Conservation (phyloP, 768 basidiomycete genomes). For the Tylopilus plumbeoviolaceoides region DNA sequence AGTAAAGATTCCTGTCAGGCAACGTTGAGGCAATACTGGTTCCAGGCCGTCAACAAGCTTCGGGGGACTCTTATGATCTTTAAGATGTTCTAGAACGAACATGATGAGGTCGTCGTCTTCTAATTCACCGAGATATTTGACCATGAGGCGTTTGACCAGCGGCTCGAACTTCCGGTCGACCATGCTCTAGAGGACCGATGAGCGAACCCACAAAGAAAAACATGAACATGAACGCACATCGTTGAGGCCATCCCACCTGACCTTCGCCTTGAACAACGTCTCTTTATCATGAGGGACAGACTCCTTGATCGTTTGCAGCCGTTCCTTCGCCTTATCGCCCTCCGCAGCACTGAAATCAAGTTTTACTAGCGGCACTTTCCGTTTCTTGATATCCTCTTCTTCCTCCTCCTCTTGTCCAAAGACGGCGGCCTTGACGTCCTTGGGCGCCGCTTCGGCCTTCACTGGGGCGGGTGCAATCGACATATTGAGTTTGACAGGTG, state of each 20-base stretch:
- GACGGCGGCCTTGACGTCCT: slow-evolving; percentile 53
- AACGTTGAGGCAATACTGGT: slow-evolving; percentile 60
- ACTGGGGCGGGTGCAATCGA: slow-evolving; percentile 51
- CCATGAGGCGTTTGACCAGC: slow-evolving; percentile 77
- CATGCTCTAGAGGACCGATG: slow-evolving; percentile 49
- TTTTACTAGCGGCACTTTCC: slow-evolving; percentile 83
- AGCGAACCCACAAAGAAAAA: slow-evolving; percentile 8
- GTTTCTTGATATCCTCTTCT: slow-evolving; percentile 72
- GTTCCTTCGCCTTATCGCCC: slow-evolving; percentile 73
- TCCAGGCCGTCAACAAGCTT: slow-evolving; percentile 89
- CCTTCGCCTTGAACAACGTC: slow-evolving; percentile 74
- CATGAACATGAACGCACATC: slow-evolving; percentile 53
- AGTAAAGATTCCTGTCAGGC: neutral
- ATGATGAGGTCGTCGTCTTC: slow-evolving; percentile 93
- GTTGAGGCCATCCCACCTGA: slow-evolving; percentile 87
- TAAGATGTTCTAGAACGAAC: slow-evolving; percentile 89
- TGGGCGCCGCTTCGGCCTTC: slow-evolving; percentile 41
- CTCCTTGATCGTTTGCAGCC: slow-evolving; percentile 70
- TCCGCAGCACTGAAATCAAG: slow-evolving; percentile 87
- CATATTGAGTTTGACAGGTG: slow-evolving; percentile 83
- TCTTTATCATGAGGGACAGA: slow-evolving; percentile 78
- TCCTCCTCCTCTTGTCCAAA: slow-evolving; percentile 87
- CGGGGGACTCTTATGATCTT: slow-evolving; percentile 81
- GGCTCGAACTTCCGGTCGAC: slow-evolving; percentile 87
- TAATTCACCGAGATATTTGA: slow-evolving; percentile 84